Evolutionary conservation across 192 early-diverging fungal species (phyloP).

Genomic region (Backusella morwellensis): DNA sequence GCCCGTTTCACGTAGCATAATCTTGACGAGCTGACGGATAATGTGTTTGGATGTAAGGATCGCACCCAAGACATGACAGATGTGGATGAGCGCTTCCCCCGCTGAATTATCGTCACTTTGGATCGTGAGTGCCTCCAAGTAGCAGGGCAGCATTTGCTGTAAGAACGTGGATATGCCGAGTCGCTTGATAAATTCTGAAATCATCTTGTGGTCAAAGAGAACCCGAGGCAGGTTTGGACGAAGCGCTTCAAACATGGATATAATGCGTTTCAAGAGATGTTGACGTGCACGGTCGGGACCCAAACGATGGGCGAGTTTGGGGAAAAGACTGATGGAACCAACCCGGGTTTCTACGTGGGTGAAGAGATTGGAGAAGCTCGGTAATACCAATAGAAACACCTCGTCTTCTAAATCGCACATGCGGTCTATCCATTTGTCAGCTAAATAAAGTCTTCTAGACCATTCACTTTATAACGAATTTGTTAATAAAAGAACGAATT

Average conservation of each 20-base stretch:
- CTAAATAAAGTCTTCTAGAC: constrained; percentile 39
- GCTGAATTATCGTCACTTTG: constrained; percentile 37
- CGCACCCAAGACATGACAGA: constrained; percentile 53
- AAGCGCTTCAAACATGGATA: constrained; percentile 56
- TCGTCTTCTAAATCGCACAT: constrained; percentile 45
- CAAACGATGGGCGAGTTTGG: constrained; percentile 50
- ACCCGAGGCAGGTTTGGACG: constrained; percentile 43
- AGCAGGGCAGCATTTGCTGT: constrained; percentile 55
- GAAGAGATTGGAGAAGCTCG: constrained; percentile 52
- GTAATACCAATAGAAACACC: constrained; percentile 52
- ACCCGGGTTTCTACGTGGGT: constrained; percentile 43
- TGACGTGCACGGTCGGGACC: constrained; percentile 46
- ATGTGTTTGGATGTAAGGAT: constrained; percentile 57
- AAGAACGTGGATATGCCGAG: constrained; percentile 53
- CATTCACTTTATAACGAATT: neutral
- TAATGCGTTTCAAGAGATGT: constrained; percentile 54
- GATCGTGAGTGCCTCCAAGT: constrained; percentile 51
- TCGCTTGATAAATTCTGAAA: constrained; percentile 45
- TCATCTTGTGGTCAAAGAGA: constrained; percentile 37
- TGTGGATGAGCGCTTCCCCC: constrained; percentile 46
- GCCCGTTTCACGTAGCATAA: constrained; percentile 43
- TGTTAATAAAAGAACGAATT: no score
- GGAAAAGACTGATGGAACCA: constrained; percentile 46
- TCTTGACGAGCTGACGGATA: constrained; percentile 51
- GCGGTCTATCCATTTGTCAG: constrained; percentile 46